Evolutionary conservation across 1,139 yeast genomes (phyloP).

Genomic region (Citeromyces hawaiiensis): DNA sequence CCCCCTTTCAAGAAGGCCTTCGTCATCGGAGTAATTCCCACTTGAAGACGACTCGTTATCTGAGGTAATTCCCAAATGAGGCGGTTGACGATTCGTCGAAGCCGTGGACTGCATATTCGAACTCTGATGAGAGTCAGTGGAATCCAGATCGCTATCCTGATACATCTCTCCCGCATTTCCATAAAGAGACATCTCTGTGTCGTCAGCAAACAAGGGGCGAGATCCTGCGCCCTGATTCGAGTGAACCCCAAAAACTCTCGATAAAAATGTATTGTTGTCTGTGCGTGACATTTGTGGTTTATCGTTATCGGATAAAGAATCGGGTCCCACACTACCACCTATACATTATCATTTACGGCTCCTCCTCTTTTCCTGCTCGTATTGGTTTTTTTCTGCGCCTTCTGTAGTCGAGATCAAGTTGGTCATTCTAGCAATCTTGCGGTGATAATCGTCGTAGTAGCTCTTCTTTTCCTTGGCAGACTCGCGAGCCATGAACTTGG

Average conservation of each 20-base stretch:
- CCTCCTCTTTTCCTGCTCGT: constrained; percentile 68
- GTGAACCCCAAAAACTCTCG: constrained; percentile 42
- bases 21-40: neutral
- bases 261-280: constrained; percentile 35
- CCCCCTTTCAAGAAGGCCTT: neutral
- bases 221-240: constrained; percentile 23
- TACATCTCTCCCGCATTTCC: constrained; percentile 7
- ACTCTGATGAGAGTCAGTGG: constrained; percentile 2
- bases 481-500: constrained; percentile 78
- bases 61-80: neutral
- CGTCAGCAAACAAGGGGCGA: constrained; percentile 19
- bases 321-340: neutral
- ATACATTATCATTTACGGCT: neutral
- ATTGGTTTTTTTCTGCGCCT: constrained; percentile 87
- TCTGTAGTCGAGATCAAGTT: constrained; percentile 83
- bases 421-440: constrained; percentile 77
- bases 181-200: constrained; percentile 13
- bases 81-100: neutral
- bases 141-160: constrained; percentile 11
- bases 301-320: neutral
- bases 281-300: constrained; percentile 1
- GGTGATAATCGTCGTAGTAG: constrained; percentile 69
- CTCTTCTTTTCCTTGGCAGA: constrained; percentile 67
- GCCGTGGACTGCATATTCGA: neutral
- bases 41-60: neutral